Conservation (phyloP, 139 green algal species). For the Yamagishiella unicocca region DNA sequence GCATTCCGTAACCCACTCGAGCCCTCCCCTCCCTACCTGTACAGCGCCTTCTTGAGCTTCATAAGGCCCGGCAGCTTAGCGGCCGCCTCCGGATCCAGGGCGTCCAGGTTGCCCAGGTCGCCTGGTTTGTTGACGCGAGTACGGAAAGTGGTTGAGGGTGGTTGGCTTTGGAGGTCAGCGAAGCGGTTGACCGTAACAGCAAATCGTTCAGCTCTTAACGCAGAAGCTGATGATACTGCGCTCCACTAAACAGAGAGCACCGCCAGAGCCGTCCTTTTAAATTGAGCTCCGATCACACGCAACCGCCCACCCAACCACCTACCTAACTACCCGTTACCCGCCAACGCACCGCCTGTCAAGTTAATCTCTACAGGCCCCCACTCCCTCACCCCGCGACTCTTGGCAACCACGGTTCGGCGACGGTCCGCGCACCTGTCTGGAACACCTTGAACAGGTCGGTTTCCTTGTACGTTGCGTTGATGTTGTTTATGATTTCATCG, state of each 20-base stretch:
- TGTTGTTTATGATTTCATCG: constrained; percentile 86
- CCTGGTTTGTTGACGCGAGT: constrained; percentile 51
- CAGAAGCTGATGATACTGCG: too few relatives aligned
- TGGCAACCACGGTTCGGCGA: neutral
- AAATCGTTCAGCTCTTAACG: too few relatives aligned
- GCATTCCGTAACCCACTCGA: too few relatives aligned
- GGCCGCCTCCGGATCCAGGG: constrained; percentile 63
- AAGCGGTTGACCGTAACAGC: too few relatives aligned
- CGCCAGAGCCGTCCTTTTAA: too few relatives aligned
- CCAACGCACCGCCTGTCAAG: too few relatives aligned
- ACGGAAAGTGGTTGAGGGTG: neutral
- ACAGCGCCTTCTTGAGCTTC: constrained; percentile 81
- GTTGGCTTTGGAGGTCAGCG: neutral
- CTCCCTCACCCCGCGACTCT: too few relatives aligned
- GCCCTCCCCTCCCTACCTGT: constrained; percentile 51
- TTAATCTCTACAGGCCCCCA: too few relatives aligned
- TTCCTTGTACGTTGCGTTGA: constrained; percentile 92
- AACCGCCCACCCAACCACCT: too few relatives aligned
- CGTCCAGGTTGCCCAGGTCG: constrained; percentile 88
- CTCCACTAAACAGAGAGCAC: too few relatives aligned
- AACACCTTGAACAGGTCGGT: constrained; percentile 95
- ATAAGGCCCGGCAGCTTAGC: constrained; percentile 80
- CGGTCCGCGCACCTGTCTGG: constrained; percentile 72
- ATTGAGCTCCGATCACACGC: too few relatives aligned
- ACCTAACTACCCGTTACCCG: too few relatives aligned